Conservation (phyloP, 176 grass and related monocot genomes). For the barley (Hordeum vulgare) region MorexV3_pseudomolecules_assembly NC_058524.1:209275928-209276427, state of each 20-base stretch:
- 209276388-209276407: constrained; percentile 12
- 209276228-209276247: neutral
- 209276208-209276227: neutral
- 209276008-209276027: neutral
- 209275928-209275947: neutral
- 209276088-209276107: neutral
- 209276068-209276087: neutral
- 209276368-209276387: neutral
- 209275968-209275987: neutral
- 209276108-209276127: neutral
- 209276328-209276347: neutral
- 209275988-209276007: neutral
- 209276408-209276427: neutral
- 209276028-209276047: neutral
- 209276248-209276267: neutral
- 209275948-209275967: constrained; percentile 13
- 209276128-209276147: neutral
- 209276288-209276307: neutral
- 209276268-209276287: neutral
- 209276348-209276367: neutral
- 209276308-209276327: neutral
- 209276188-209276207: neutral
- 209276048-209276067: constrained; percentile 10
- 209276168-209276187: neutral
- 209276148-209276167: neutral